Conservation (phyloP, 768 basidiomycete species). For the Lactarius sp. region DNA sequence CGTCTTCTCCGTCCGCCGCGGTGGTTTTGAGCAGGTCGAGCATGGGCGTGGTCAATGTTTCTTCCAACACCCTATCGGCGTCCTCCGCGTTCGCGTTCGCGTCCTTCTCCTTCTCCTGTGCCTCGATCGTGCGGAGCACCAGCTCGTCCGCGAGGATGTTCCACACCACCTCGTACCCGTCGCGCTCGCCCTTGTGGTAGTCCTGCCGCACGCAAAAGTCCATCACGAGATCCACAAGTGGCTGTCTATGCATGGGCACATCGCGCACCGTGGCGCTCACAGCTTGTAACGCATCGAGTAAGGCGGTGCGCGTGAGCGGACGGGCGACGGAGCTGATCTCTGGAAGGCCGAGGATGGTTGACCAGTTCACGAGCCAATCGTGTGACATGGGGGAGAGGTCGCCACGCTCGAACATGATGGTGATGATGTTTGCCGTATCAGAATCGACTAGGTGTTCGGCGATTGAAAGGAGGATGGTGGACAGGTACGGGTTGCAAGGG, state of each 20-base stretch:
- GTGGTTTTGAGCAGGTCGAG: conserved; percentile 22
- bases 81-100: conserved; percentile 27
- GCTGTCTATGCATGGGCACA: conserved; percentile 57
- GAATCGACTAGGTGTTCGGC: conserved; percentile 64
- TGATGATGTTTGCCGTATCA: conserved; percentile 59
- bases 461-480: conserved; percentile 58
- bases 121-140: conserved; percentile 30
- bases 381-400: conserved; percentile 67
- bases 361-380: conserved; percentile 69
- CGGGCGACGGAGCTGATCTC: conserved; percentile 32
- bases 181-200: conserved; percentile 15
- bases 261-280: conserved; percentile 67
- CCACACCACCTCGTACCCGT: conserved; percentile 26
- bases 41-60: conserved; percentile 16
- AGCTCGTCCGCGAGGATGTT: conserved; percentile 29
- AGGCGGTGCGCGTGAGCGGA: conserved; percentile 49
- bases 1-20: conserved; percentile 10
- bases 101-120: conserved; percentile 42
- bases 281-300: conserved; percentile 51
- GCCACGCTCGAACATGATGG: conserved; percentile 60
- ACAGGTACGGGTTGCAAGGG: conserved; percentile 55
- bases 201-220: conserved; percentile 41
- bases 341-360: conserved; percentile 47
- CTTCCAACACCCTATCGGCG: conserved; percentile 9
- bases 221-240: conserved; percentile 49